Conservation (phyloP, 306 rosid species). For the Calophaca sinica region DNA sequence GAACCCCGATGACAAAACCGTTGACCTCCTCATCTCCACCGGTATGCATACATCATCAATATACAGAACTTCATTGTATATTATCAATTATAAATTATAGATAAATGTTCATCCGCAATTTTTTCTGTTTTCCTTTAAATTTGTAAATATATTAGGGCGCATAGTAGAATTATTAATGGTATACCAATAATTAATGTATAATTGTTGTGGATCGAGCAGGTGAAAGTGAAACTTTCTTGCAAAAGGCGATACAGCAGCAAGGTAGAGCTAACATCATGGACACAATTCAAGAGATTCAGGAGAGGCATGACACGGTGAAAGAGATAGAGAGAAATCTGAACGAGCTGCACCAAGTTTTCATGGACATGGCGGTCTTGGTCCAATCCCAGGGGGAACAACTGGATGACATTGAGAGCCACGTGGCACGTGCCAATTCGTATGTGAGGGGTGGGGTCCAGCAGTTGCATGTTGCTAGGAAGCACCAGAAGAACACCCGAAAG, state of each 20-base stretch:
- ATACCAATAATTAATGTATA: too few species aligned
- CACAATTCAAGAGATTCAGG: slow-evolving; percentile 87
- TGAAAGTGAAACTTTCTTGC: slow-evolving; percentile 87
- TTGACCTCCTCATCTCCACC: slow-evolving; percentile 85
- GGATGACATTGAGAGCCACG: slow-evolving; percentile 86
- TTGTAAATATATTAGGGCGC: too few species aligned
- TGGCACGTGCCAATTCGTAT: slow-evolving; percentile 75
- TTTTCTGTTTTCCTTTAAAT: too few species aligned
- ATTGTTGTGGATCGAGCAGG: slow-evolving; percentile 55
- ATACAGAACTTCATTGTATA: too few species aligned
- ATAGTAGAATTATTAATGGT: background rate
- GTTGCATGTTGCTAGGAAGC: slow-evolving; percentile 57
- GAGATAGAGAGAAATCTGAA: slow-evolving; percentile 82
- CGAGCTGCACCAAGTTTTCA: slow-evolving; percentile 87
- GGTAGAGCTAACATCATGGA: slow-evolving; percentile 78
- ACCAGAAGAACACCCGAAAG: slow-evolving; percentile 71
- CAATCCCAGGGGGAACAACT: slow-evolving; percentile 84
- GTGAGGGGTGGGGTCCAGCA: slow-evolving; percentile 70
- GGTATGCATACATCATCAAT: slow-evolving; percentile 51
- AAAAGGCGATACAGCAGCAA: slow-evolving; percentile 87
- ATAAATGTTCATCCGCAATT: too few species aligned
- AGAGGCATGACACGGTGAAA: slow-evolving; percentile 84
- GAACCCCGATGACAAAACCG: slow-evolving; percentile 83
- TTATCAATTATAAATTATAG: too few species aligned
- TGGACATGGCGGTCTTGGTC: slow-evolving; percentile 95